Percentiles rank a stretch among this genome's conserved stretches.
These are phyloP conservation scores for Perkinsus olseni DNA, from an alignment of 169 alveolate species.

Conservation along the genomic window DNA sequence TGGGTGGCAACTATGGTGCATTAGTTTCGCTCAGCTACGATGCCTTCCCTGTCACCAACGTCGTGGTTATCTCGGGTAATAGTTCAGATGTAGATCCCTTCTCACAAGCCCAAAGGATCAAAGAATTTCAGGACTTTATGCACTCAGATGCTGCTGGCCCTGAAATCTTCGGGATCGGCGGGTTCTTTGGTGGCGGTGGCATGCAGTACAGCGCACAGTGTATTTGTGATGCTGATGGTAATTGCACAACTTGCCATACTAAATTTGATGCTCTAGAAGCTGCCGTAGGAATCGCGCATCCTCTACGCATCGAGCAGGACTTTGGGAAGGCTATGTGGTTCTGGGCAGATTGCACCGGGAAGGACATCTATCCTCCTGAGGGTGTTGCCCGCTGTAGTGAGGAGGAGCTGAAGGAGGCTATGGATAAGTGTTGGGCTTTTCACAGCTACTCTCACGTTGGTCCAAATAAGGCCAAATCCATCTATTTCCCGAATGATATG, in stretches of 20 bases:
- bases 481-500: not conserved
- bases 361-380: not conserved
- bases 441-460: not conserved
- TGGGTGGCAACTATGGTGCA: not conserved
- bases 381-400: not conserved
- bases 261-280: not conserved
- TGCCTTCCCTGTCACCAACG: not conserved
- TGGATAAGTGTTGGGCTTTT: not conserved
- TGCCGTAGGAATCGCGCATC: not conserved
- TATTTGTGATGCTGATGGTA: not conserved
- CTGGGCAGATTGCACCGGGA: not conserved
- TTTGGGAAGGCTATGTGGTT: not conserved
- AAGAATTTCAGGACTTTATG: not conserved
- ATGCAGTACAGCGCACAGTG: not conserved
- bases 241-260: not conserved
- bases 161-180: not conserved
- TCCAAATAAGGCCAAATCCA: not conserved
- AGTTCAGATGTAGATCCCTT: not conserved
- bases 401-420: not conserved
- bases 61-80: not conserved
- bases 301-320: not conserved
- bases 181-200: not conserved
- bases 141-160: not conserved
- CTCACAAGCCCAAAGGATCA: not conserved
- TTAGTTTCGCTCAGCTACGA: not conserved